These are phyloP conservation scores for Colletotrichum sp. DNA, from an alignment of 2,329 filamentous ascomycete genomes.

Conservation along the genomic window DNA sequence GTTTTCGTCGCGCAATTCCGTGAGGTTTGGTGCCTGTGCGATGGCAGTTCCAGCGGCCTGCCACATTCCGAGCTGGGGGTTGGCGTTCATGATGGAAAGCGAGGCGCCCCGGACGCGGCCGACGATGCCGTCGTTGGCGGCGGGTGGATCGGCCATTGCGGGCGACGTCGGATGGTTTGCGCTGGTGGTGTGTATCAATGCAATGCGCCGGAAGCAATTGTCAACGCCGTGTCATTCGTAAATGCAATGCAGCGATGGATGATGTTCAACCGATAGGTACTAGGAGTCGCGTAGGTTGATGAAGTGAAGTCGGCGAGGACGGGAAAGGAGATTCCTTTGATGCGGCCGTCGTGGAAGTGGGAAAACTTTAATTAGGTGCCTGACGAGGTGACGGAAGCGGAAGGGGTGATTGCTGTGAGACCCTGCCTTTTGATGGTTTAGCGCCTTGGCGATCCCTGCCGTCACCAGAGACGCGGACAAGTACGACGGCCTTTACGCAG, in stretches of 20 bases:
- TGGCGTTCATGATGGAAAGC: conserved; percentile 28
- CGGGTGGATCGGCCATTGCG: conserved; percentile 9
- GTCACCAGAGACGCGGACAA: background rate
- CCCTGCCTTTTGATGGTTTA: background rate
- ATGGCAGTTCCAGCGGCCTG: conserved; percentile 34
- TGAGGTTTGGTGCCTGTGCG: conserved; percentile 32
- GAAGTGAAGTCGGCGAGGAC: background rate
- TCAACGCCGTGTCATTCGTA: background rate
- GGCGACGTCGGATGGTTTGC: too few species aligned
- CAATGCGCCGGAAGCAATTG: background rate
- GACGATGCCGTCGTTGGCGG: conserved; percentile 20
- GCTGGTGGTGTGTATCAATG: background rate
- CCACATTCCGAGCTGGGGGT: conserved; percentile 33
- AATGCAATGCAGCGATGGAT: background rate
- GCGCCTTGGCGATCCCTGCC: background rate
- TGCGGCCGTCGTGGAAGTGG: background rate
- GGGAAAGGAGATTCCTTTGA: background rate
- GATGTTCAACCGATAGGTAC: background rate
- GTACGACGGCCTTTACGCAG: background rate
- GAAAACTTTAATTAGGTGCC: background rate
- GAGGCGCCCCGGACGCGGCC: conserved; percentile 30
- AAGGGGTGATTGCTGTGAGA: background rate
- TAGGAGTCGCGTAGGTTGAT: background rate
- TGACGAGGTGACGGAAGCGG: background rate
- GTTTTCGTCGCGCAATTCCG: conserved; percentile 30